Conservation (phyloP, 768 basidiomycete species). For the Suillus plorans region DNA sequence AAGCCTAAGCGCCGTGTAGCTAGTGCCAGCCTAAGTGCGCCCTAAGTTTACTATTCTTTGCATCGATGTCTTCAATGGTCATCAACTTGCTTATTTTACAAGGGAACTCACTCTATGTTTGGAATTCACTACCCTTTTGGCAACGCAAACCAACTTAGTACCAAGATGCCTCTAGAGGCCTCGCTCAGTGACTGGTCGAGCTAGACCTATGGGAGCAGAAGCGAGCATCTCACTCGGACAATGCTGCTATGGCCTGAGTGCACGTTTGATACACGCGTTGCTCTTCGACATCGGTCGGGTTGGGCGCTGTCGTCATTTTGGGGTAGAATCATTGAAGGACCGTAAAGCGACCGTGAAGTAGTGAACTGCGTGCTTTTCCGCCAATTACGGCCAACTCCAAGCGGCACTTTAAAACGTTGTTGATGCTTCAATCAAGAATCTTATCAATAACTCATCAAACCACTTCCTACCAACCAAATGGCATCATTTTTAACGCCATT, state of each 20-base stretch:
- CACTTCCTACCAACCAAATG: background rate
- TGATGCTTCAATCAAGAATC: background rate
- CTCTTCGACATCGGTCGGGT: background rate
- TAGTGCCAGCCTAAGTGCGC: background rate
- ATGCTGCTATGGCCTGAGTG: background rate
- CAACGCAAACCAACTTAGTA: background rate
- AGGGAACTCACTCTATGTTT: background rate
- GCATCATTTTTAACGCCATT: background rate
- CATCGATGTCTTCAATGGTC: background rate
- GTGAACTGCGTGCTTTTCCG: background rate
- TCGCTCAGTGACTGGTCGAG: background rate
- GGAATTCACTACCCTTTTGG: background rate
- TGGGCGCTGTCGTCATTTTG: too few relatives aligned
- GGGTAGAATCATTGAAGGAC: background rate
- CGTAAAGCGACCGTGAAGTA: background rate
- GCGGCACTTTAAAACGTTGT: background rate
- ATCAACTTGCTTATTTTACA: background rate
- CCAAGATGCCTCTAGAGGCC: background rate
- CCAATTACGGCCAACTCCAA: background rate
- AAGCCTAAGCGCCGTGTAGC: background rate
- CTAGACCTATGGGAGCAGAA: background rate
- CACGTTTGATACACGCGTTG: background rate
- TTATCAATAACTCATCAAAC: background rate
- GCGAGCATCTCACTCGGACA: background rate
- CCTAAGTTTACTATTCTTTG: background rate